Evolutionary conservation across 176 grass and related monocot genomes (phyloP).

Genomic region (Elaeis guineensis): DNA sequence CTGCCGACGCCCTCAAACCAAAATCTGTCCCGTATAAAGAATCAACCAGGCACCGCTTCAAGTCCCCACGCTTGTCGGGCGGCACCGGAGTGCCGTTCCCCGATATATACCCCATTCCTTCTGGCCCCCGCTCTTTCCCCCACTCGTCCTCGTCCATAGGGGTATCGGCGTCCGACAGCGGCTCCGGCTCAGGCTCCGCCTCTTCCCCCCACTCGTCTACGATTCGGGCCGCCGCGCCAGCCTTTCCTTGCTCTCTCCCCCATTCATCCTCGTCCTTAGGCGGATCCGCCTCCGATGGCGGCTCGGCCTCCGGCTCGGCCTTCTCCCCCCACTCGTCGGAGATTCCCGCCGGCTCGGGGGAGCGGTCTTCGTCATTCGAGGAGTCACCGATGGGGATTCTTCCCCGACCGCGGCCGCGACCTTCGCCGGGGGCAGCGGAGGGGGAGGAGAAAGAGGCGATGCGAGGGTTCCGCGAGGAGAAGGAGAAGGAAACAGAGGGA

Average conservation of each 20-base stretch:
- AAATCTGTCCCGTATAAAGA: conserved; percentile 64
- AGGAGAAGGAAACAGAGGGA: background rate
- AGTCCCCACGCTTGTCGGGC: conserved; percentile 35
- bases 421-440: background rate
- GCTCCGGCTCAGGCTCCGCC: conserved; percentile 9
- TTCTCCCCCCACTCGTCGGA: conserved; percentile 81
- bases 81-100: conserved; percentile 10
- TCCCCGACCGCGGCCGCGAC: conserved; percentile 1
- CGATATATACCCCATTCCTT: background rate
- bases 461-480: background rate
- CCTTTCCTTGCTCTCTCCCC: background rate
- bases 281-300: conserved; percentile 41
- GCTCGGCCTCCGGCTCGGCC: conserved; percentile 30
- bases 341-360: conserved; percentile 1
- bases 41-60: conserved; percentile 85
- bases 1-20: conserved; percentile 59
- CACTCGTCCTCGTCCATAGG: conserved; percentile 30
- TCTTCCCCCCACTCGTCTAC: conserved; percentile 23
- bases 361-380: background rate
- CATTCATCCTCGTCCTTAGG: conserved; percentile 54
- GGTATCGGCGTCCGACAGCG: background rate
- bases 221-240: background rate
- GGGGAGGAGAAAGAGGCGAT: conserved; percentile 6
- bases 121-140: conserved; percentile 22
- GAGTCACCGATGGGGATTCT: background rate